Evolutionary conservation across 1,139 yeast genomes (phyloP), one percentile per base, ranked within the genome.

Genomic region (Lodderomyces jiufengensis): DNA sequence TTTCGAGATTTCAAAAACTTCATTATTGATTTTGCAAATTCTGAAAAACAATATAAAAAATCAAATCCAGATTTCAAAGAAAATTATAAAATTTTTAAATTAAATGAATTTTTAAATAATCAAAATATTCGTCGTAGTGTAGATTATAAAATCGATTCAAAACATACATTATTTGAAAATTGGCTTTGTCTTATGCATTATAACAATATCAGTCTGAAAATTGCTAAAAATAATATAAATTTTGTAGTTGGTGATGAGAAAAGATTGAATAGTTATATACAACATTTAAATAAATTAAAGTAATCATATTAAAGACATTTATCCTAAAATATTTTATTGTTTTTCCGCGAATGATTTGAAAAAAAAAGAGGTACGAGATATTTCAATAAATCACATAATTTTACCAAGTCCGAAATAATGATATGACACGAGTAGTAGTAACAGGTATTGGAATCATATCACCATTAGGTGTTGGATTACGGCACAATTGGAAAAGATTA

Each of bases 381-480:
- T n/a, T n/a, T n/a, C n/a, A n/a, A n/a, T n/a, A n/a, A n/a, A n/a
- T n/a, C n/a, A n/a, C n/a, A n/a, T n/a, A n/a, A n/a, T n/a, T n/a
- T n/a, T n/a, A n/a, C n/a, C n/a, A n/a, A n/a, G n/a, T n/a, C n/a
- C 5, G 7, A 18, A 18, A 18, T 5, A 18, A 18, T 18, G 20
- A 24, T 5, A 54, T 50, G 59, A 41, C 54, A 21, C 47, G 47
- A 31, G 96, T 90, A 1, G 97, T 92, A 1, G 81, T 92, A 1
- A 92, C 98, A 0, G 98, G 98, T 0, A 56, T 90, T 11, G 98
- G 97, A 0, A 61, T 84, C 27, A 76, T 90, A 1, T 76, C 95
- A 1, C 98, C 98, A 0, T 61, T 92, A 5, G 98, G 97, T 0
- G 78, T 80, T 3, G 92, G 90, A 1, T 71, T 68, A 4, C 50